phyloP scores from a whole-genome alignment of 495 filamentous ascomycete species.

The Annulohypoxylon stygium region DNA sequence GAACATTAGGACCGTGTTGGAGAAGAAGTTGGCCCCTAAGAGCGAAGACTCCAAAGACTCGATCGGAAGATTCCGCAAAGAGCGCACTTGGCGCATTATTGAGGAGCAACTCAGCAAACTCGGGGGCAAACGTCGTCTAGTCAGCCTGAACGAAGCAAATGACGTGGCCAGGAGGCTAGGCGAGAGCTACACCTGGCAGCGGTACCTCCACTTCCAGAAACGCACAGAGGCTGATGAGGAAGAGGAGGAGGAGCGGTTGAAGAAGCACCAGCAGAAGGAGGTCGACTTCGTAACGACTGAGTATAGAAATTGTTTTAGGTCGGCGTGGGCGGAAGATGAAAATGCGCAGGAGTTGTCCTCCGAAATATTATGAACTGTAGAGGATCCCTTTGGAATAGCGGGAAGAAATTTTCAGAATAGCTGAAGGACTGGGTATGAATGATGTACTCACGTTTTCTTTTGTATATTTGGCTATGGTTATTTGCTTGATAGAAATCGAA shows the following conservation, averaged over 20 bases:
- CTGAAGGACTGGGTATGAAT: not conserved
- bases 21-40: not conserved
- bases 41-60: conserved; percentile 19
- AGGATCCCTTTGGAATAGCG: not conserved
- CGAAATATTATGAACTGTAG: not conserved
- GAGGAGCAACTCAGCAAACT: conserved; percentile 46
- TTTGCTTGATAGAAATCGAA: not conserved
- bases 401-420: not conserved
- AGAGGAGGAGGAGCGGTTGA: conserved; percentile 24
- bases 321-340: conserved; percentile 17
- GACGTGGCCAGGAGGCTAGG: conserved; percentile 76
- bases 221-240: conserved; percentile 7
- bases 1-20: not conserved
- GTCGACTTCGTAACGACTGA: conserved; percentile 23
- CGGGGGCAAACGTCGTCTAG: conserved; percentile 68
- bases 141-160: conserved; percentile 78
- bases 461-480: not conserved
- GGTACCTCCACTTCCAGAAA: conserved; percentile 36
- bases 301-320: not conserved
- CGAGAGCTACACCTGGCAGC: conserved; percentile 48
- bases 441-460: not conserved
- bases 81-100: conserved; percentile 52
- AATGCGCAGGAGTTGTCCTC: not conserved
- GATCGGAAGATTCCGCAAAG: conserved; percentile 25
- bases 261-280: conserved; percentile 32